These are phyloP conservation scores for Myxozyma monticola DNA, from an alignment of 805 yeast species.

Conservation along the genomic window DNA sequence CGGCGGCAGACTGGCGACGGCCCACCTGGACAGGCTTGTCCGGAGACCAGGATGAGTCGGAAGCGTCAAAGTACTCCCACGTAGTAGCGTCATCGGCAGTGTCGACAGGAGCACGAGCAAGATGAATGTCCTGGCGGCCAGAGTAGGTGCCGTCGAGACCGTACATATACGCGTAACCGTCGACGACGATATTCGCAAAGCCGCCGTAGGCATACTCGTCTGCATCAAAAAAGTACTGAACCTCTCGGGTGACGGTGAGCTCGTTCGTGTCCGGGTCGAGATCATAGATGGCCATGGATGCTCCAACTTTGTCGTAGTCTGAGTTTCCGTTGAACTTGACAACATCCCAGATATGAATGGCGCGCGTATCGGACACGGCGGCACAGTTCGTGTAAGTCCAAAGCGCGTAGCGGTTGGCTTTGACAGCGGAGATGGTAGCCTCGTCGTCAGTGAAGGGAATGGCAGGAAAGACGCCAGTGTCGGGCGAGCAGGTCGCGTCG, in stretches of 20 bases:
- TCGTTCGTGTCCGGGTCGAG: constrained; percentile 4
- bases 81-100: constrained; percentile 2
- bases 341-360: constrained; percentile 17
- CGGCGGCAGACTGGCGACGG: constrained; percentile 12
- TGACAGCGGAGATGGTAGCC: background rate
- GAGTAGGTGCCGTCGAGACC: constrained; percentile 11
- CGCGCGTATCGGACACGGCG: background rate
- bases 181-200: constrained; percentile 18
- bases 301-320: background rate
- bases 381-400: constrained; percentile 22
- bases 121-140: constrained; percentile 6
- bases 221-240: background rate
- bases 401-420: constrained; percentile 7
- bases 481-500: constrained; percentile 3
- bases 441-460: constrained; percentile 12
- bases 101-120: constrained; percentile 10
- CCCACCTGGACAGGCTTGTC: constrained; percentile 4
- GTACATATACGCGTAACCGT: constrained; percentile 14
- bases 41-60: constrained; percentile 3
- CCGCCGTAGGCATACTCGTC: constrained; percentile 10
- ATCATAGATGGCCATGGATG: constrained; percentile 7
- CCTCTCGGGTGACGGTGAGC: constrained; percentile 18
- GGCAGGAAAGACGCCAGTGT: constrained; percentile 2
- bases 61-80: constrained; percentile 12
- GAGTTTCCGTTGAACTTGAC: background rate